Base-by-base conservation (phyloP, 345 rosid genomes). In the Ceriops zippeliana region DNA sequence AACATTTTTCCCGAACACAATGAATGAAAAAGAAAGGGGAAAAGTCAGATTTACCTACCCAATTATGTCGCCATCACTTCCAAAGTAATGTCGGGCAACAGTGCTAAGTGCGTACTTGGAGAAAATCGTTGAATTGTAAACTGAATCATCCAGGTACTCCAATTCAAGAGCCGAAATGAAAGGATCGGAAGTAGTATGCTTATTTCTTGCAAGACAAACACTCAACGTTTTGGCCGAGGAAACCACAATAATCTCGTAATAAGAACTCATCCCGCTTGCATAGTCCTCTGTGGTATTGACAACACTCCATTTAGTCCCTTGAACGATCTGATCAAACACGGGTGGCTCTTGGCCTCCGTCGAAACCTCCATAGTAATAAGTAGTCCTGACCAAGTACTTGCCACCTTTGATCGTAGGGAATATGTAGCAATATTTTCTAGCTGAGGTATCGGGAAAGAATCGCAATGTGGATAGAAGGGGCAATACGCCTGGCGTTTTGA, bases 211-310 rank as follows among this genome's bases (percentile, higher is more conserved):
- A 35, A 89, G 78, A 72, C 98, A 91, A 62, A 93, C 82, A 49
- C 95, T 89, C 5, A 91, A 70, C 15, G 61, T 78, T 59, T 71
- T 85, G 22, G 81, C 78, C 15, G 60, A 35, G 21, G 91, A 79
- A 35, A 79, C 82, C 37, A 84, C 70, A 20, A 91, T 60, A 27
- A 89, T 76, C 89, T 93, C 97, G 61, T 89, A 93, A 47, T 83
- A 91, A 2, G 91, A 82, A 34, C 83, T 83, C 61, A 77, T 79
- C 24, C 95, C 90, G 15, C 83, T 86, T 21, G 88, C 84, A 70
- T 82, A 88, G 81, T 89, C 95, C 78, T 83, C 90, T 19, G 89
- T 72, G 49, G 98, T 91, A 66, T 93, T 81, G 51, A 93, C 97
- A 35, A 76, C 65, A 75, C 90, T 83, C 96, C 97, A 88, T 80